phyloP scores from a whole-genome alignment of 1,139 yeast species.

The Suhomyces coccinellae region DNA sequence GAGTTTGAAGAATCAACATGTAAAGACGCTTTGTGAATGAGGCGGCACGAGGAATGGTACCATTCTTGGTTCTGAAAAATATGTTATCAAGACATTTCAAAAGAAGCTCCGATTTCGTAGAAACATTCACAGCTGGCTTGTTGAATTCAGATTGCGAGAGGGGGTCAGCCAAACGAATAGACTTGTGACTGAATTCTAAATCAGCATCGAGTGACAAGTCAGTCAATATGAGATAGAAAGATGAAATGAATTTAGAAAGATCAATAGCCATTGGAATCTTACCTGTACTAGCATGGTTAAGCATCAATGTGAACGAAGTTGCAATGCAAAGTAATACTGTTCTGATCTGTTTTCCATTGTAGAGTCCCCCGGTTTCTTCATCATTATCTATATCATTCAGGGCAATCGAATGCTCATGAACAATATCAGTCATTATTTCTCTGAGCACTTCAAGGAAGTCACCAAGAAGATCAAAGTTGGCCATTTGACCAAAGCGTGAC shows the following conservation, averaged over 20 bases:
- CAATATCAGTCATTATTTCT: slow-evolving; percentile 62
- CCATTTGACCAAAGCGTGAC: slow-evolving; percentile 87
- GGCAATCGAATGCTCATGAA: slow-evolving; percentile 32
- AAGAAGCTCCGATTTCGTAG: slow-evolving; percentile 85
- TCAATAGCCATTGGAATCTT: slow-evolving; percentile 61
- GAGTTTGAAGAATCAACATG: slow-evolving; percentile 66
- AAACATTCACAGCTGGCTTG: slow-evolving; percentile 76
- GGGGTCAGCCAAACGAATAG: slow-evolving; percentile 79
- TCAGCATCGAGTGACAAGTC: slow-evolving; percentile 78
- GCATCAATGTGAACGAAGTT: slow-evolving; percentile 81
- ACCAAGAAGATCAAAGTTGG: slow-evolving; percentile 87
- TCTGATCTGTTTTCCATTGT: slow-evolving; percentile 47
- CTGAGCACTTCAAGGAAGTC: slow-evolving; percentile 87
- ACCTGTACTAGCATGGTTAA: slow-evolving; percentile 66
- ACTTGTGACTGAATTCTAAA: slow-evolving; percentile 79
- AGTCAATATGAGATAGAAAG: slow-evolving; percentile 66
- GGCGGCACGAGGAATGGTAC: slow-evolving; percentile 69
- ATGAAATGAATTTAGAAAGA: slow-evolving; percentile 67
- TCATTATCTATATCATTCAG: slow-evolving; percentile 19
- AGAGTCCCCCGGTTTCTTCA: slow-evolving; percentile 33
- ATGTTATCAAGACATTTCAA: slow-evolving; percentile 76
- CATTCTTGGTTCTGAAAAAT: slow-evolving; percentile 75
- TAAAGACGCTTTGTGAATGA: slow-evolving; percentile 84
- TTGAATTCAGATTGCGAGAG: slow-evolving; percentile 35
- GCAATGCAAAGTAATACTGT: slow-evolving; percentile 80